A percentile compares a stretch with the other conserved stretches of the same genome.
phyloP scores from a whole-genome alignment of 1,284 basidiomycete genomes.

The Ganoderma resinaceum region DNA sequence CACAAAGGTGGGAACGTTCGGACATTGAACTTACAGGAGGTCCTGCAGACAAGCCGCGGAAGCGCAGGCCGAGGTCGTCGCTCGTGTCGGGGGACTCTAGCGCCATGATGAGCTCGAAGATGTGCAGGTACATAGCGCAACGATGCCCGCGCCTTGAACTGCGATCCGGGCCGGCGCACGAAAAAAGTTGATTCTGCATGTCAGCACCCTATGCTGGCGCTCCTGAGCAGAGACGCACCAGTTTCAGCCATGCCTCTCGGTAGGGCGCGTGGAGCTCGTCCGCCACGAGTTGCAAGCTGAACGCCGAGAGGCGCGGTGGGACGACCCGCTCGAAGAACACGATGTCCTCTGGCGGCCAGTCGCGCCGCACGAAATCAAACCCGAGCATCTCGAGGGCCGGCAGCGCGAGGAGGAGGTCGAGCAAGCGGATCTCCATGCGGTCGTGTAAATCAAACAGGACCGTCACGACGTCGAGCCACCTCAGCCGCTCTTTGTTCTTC shows the following conservation, averaged over 20 bases:
- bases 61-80: too few relatives aligned
- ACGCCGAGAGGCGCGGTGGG: not conserved
- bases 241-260: not conserved
- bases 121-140: conserved; percentile 1
- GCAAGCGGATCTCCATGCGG: not conserved
- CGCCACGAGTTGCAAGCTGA: not conserved
- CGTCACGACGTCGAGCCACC: conserved; percentile 20
- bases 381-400: conserved; percentile 19
- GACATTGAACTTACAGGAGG: too few relatives aligned
- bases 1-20: not conserved
- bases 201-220: too few relatives aligned
- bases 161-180: too few relatives aligned
- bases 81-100: too few relatives aligned
- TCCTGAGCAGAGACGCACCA: too few relatives aligned
- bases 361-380: not conserved
- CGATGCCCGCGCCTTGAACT: not conserved
- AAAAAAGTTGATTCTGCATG: too few relatives aligned
- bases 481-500: conserved; percentile 10
- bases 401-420: conserved; percentile 3
- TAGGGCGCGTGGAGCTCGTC: not conserved
- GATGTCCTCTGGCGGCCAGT: not conserved
- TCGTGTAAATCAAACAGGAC: not conserved
- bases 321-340: conserved; percentile 5
- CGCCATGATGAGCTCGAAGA: too few relatives aligned
- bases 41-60: not conserved